Percentiles rank a stretch among this genome's conserved stretches.
Evolutionary conservation across 768 basidiomycete species (phyloP).

Genomic region (Leccinum sublutescens): DNA sequence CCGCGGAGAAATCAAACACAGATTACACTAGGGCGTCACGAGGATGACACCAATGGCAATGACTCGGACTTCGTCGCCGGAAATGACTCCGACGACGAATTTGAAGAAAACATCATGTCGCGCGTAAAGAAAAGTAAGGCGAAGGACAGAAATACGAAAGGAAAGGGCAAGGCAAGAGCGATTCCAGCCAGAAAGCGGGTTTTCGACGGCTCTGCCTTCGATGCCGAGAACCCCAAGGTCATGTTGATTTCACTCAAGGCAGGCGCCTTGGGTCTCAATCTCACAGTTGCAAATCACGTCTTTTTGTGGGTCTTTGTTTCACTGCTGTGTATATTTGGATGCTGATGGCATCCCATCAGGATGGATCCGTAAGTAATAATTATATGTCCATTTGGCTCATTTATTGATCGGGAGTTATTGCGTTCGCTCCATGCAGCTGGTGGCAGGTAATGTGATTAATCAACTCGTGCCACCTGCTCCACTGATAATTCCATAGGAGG

Average conservation of each 20-base stretch:
- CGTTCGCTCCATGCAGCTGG: constrained; percentile 46
- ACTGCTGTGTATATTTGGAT: neutral
- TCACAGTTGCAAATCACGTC: constrained; percentile 88
- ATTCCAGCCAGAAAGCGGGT: constrained; percentile 11
- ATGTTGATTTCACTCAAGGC: constrained; percentile 88
- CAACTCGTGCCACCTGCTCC: neutral
- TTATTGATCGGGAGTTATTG: constrained; percentile 15
- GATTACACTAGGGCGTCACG: constrained; percentile 7
- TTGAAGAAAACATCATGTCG: constrained; percentile 30
- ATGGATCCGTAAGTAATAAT: constrained; percentile 74
- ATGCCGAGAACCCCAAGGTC: constrained; percentile 60
- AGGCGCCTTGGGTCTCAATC: constrained; percentile 82
- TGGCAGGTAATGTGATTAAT: constrained; percentile 53
- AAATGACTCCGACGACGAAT: constrained; percentile 30
- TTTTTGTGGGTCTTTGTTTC: constrained; percentile 54
- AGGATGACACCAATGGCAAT: constrained; percentile 23
- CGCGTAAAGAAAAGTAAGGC: constrained; percentile 31
- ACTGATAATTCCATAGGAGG: constrained; percentile 46
- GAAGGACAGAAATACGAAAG: constrained; percentile 40
- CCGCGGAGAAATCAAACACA: constrained; percentile 8
- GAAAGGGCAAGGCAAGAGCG: constrained; percentile 35
- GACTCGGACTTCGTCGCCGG: constrained; percentile 37
- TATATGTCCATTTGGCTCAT: neutral
- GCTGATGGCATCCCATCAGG: constrained; percentile 34
- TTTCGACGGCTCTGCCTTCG: constrained; percentile 22